A percentile compares a stretch with the other conserved stretches of the same genome.
phyloP scores from a whole-genome alignment of 805 yeast genomes.

The Candida lessepsii region DNA sequence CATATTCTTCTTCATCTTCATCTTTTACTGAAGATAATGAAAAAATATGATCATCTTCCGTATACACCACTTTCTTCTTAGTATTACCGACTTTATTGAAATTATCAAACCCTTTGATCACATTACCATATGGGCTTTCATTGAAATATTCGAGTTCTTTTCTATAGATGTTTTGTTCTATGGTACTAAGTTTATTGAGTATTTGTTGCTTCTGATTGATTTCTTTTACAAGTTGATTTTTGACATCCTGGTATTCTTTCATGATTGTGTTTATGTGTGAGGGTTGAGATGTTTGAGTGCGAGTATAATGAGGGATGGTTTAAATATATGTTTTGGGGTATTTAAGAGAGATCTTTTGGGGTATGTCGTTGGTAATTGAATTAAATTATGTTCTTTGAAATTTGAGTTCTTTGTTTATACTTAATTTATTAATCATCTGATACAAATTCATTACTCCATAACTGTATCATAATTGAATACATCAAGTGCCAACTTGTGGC shows the following conservation, averaged over 20 bases:
- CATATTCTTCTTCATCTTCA: slow-evolving; percentile 39
- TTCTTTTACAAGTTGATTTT: slow-evolving; percentile 63
- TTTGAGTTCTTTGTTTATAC: no score
- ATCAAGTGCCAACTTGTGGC: no score
- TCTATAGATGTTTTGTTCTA: slow-evolving; percentile 79
- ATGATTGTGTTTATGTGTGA: background rate
- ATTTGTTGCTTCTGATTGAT: slow-evolving; percentile 59
- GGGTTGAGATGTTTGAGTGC: background rate
- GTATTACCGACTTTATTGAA: slow-evolving; percentile 52
- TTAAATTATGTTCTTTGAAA: no score
- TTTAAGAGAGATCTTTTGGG: no score
- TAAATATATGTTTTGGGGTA: no score
- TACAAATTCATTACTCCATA: no score
- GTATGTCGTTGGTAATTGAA: no score
- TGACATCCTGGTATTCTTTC: slow-evolving; percentile 62
- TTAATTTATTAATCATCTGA: no score
- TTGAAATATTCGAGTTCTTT: slow-evolving; percentile 76
- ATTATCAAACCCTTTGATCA: slow-evolving; percentile 88
- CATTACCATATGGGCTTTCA: slow-evolving; percentile 72
- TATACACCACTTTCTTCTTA: slow-evolving; percentile 50
- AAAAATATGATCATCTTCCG: slow-evolving; percentile 79
- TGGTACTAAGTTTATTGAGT: slow-evolving; percentile 57
- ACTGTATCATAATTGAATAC: no score
- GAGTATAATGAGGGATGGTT: background rate
- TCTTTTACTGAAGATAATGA: slow-evolving; percentile 71